Evolutionary conservation across 805 yeast genomes (phyloP), one percentile per base, ranked within the genome.

Genomic region (Pichia eremophila): DNA sequence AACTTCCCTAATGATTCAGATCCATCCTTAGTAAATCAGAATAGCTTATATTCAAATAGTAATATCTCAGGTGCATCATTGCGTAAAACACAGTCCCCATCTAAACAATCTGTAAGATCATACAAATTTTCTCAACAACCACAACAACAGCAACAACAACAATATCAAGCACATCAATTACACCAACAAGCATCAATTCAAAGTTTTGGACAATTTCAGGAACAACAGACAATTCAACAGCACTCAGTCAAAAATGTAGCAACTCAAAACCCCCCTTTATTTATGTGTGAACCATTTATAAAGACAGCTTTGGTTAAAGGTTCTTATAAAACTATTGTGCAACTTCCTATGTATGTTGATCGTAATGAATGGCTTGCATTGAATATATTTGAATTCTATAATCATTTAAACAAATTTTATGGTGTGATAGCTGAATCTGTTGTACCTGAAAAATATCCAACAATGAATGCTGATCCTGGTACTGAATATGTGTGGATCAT

Each of bases 271-370:
- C 58, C 67, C 44, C 88, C 89, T 5, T 68, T 93, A 47, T 93
- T 90, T 60, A 63, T 93, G 55, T 82, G 93, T 60, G 96, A 90
- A 57, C 98, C 97, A 14, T 93, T 85, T 63, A 93, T 90, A 6
- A 82, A 90, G 52, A 87, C 97, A 0, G 95, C 98, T 0, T 70
- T 93, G 35, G 99, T 95, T 18, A 93, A 91, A 61, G 99, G 99
- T 17, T 85, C 96, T 0, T 93, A 89, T 70, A 89, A 86, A 60
- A 90, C 99, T 1, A 93, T 93, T 54, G 97, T 93, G 1, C 95
- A 87, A 60, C 71, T 88, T 22, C 99, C 99, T 18, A 88, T 87
- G 61, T 91, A 91, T 61, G 97, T 95, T 12, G 98, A 93, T 59
- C 74, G 79, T 50, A 86, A 89, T 47, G 99, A 93, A 64, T 93